Evolutionary conservation across 2,329 filamentous ascomycete genomes (phyloP).

Genomic region (Cercospora janseana): DNA sequence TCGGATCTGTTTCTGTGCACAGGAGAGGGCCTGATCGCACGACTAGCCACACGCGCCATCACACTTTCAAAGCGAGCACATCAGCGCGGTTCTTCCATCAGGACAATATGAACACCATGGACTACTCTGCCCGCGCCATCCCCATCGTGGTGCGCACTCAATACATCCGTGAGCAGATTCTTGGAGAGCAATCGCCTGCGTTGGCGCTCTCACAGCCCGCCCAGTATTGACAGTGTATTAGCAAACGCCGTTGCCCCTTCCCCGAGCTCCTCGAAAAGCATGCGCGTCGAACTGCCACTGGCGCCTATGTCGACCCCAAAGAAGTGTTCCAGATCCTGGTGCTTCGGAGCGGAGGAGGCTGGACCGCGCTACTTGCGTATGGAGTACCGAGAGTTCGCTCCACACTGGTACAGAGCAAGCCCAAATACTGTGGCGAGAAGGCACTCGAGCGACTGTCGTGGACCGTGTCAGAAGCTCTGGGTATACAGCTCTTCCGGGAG

Average conservation of each 20-base stretch:
- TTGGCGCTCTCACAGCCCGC: neutral
- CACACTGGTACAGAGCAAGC: neutral
- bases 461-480: neutral
- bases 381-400: neutral
- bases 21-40: no score
- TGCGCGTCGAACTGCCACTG: neutral
- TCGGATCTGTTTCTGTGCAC: no score
- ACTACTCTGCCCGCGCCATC: neutral
- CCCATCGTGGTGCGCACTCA: neutral
- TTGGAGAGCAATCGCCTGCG: neutral
- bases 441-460: neutral
- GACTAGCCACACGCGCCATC: no score
- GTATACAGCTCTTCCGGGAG: neutral
- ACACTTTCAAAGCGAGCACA: no score
- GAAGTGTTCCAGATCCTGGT: constrained; percentile 1
- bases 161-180: neutral
- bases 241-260: constrained; percentile 1
- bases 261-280: neutral
- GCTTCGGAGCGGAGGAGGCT: neutral
- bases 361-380: neutral
- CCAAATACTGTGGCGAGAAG: neutral
- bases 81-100: no score
- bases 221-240: neutral
- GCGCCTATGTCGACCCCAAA: neutral
- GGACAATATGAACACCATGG: neutral